phyloP scores from a whole-genome alignment of 495 filamentous ascomycete genomes.

The Tuber borchii region DNA sequence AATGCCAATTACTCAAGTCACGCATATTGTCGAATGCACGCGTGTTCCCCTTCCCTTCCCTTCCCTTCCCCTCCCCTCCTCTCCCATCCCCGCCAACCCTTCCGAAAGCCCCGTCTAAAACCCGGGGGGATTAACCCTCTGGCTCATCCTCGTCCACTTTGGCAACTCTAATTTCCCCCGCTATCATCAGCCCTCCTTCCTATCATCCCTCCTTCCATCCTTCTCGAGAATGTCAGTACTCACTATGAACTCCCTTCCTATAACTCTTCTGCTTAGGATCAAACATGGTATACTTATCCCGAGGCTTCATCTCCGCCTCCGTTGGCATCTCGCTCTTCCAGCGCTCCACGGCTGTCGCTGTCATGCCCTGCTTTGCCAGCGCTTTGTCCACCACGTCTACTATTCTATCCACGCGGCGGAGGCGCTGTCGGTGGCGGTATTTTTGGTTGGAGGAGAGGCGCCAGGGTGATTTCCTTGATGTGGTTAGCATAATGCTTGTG shows the following conservation, averaged over 20 bases:
- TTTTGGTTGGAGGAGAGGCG: constrained; percentile 87
- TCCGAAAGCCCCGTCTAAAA: constrained; percentile 54
- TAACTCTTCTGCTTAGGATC: constrained; percentile 92
- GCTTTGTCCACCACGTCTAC: constrained; percentile 70
- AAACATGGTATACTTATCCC: constrained; percentile 97
- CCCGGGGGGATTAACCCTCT: constrained; percentile 86
- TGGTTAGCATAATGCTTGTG: constrained; percentile 16
- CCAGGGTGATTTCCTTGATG: constrained; percentile 90
- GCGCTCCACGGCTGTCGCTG: constrained; percentile 64
- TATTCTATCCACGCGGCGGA: constrained; percentile 77
- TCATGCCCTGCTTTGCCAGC: constrained; percentile 62
- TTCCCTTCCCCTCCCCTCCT: not conserved
- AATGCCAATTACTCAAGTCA: not conserved
- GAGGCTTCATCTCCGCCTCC: constrained; percentile 90
- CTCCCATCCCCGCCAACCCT: not conserved
- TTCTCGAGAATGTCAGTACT: constrained; percentile 44
- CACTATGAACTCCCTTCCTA: constrained; percentile 94
- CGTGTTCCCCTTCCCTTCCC: not conserved
- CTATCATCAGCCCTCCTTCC: constrained; percentile 26
- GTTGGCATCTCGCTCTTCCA: constrained; percentile 96
- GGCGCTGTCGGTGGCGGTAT: constrained; percentile 74
- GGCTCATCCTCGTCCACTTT: constrained; percentile 92
- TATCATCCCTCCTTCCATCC: constrained; percentile 10
- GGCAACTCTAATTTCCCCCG: constrained; percentile 59
- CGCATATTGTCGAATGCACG: not conserved